Base-by-base conservation (phyloP, 257 asterid genomes). In the Fraxinus cuspidata region DNA sequence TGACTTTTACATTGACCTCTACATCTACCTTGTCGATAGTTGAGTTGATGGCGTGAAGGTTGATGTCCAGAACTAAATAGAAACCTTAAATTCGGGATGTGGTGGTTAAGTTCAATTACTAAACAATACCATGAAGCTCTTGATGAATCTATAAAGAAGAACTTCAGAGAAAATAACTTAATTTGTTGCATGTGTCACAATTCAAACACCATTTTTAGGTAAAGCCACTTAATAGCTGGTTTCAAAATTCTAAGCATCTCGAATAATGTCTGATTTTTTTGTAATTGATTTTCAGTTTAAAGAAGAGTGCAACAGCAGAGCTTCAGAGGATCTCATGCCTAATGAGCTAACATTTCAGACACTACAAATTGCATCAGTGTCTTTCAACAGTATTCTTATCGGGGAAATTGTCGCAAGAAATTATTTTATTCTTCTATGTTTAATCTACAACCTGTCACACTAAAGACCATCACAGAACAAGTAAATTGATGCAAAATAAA, bases 1-100 rank as follows among this genome's bases (percentile, higher is more conserved):
- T n/a, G n/a, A n/a, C n/a, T n/a, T n/a, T n/a, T n/a, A n/a, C n/a
- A n/a, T n/a, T n/a, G n/a, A 29, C 31, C 31, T 29, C 1, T 29
- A 29, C 31, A 29, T 29, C 77, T 92, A 91, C 78, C 89, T 92
- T 2, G 87, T 91, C 1, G 71, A 78, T 18, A 64, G 88, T 35
- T 96, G 97, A 0, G 89, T 85, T 2, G 97, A 92, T 40, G 97
- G 97, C 2, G 95, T 91, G 3, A 92, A 92, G 73, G 97, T 92
- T 29, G 97, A 92, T 44, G 96, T 88, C 35, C 97, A 92, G 53
- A 87, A 86, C 73, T 71, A 89, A 73, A 9, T 92, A 1, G 92
- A 83, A 63, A 87, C 97, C 1, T 73, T 91, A 21, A 90, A 94
- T 2, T 77, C 87, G 0, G 90, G 91, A 15, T 72, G 77, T 38